phyloP scores from a whole-genome alignment of 768 basidiomycete genomes.

The Jaapia argillacea region DNA sequence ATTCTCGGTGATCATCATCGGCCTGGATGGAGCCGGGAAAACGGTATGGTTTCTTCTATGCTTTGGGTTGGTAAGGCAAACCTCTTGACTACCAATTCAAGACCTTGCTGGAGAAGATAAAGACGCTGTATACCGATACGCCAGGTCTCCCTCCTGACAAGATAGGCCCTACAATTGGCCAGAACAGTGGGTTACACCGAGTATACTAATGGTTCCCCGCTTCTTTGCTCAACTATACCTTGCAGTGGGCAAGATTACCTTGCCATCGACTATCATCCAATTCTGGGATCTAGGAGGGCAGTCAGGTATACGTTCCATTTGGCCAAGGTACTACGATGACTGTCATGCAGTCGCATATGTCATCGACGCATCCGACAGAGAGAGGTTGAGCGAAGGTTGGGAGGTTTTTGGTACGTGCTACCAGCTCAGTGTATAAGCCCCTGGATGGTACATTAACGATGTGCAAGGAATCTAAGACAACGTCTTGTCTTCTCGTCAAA shows the following conservation, averaged over 20 bases:
- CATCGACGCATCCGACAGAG: slow-evolving; percentile 86
- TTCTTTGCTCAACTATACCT: not conserved
- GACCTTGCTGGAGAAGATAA: slow-evolving; percentile 90
- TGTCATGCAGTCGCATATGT: slow-evolving; percentile 96
- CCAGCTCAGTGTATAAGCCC: not conserved
- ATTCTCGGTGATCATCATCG: slow-evolving; percentile 92
- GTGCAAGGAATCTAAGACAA: slow-evolving; percentile 42
- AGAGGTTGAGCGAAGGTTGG: slow-evolving; percentile 90
- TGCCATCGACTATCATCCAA: slow-evolving; percentile 89
- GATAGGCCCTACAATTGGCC: slow-evolving; percentile 94
- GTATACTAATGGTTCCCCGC: not conserved
- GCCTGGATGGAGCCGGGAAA: slow-evolving; percentile 88
- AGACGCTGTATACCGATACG: slow-evolving; percentile 80
- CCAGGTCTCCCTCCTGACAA: slow-evolving; percentile 88
- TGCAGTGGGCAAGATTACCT: slow-evolving; percentile 88
- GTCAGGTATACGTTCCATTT: slow-evolving; percentile 86
- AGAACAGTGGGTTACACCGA: slow-evolving; percentile 69
- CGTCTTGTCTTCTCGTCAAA: slow-evolving; percentile 83
- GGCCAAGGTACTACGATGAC: slow-evolving; percentile 92
- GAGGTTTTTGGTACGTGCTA: slow-evolving; percentile 80
- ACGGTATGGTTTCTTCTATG: slow-evolving; percentile 64
- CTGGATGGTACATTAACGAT: slow-evolving; percentile 8
- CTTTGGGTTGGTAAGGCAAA: not conserved
- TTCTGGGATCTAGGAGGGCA: slow-evolving; percentile 99
- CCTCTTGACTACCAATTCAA: slow-evolving; percentile 17